Evolutionary conservation across 306 rosid species (phyloP).

Genomic region (apple (Malus domestica)): DNA sequence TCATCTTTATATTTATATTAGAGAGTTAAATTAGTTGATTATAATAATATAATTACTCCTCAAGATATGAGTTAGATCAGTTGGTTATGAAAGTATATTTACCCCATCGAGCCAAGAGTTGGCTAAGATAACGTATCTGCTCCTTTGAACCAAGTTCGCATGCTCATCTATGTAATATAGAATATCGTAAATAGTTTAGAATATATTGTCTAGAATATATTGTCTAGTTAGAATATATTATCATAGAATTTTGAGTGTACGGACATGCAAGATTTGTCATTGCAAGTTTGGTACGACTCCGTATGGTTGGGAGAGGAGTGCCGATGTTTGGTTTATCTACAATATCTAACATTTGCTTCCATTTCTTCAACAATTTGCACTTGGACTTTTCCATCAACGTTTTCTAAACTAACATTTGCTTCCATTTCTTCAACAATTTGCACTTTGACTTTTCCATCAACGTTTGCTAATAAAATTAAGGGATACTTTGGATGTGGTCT

Average conservation of each 20-base stretch:
- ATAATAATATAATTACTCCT: too few relatives aligned
- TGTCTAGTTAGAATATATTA: too few relatives aligned
- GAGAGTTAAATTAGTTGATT: neutral
- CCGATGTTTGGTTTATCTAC: conserved; percentile 45
- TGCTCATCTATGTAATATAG: too few relatives aligned
- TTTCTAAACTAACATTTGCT: conserved; percentile 20
- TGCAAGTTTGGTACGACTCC: conserved; percentile 37
- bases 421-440: conserved; percentile 32
- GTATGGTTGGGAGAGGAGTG: neutral
- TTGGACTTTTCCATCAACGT: conserved; percentile 24
- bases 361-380: conserved; percentile 31
- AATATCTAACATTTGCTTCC: conserved; percentile 28
- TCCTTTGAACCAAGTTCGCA: too few relatives aligned
- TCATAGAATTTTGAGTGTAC: neutral
- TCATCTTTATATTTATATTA: neutral
- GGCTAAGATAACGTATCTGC: too few relatives aligned
- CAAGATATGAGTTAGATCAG: neutral
- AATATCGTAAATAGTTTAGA: too few relatives aligned
- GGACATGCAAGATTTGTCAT: conserved; percentile 15
- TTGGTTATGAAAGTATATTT: too few relatives aligned
- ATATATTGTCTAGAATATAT: too few relatives aligned
- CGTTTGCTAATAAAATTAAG: neutral
- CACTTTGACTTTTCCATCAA: conserved; percentile 29
- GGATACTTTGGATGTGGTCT: too few relatives aligned
- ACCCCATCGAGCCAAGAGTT: too few relatives aligned